These are phyloP conservation scores for Metschnikowia chrysomelidarum DNA, from an alignment of 805 yeast genomes.

Conservation along the genomic window DNA sequence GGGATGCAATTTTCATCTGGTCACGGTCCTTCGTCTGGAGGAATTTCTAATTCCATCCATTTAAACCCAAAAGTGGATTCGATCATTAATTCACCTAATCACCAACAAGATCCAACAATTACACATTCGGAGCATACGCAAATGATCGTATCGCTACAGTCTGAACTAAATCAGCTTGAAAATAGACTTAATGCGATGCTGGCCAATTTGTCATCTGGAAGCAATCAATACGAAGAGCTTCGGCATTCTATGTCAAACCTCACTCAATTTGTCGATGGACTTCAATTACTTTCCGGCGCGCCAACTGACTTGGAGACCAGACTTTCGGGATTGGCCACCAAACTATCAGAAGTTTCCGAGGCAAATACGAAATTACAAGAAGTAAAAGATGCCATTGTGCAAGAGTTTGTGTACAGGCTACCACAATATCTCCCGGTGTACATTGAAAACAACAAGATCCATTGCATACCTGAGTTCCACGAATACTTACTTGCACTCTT, in stretches of 20 bases:
- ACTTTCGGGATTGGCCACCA: slow-evolving; percentile 18
- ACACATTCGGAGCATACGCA: slow-evolving; percentile 19
- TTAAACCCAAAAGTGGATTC: too few species aligned
- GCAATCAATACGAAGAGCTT: slow-evolving; percentile 12
- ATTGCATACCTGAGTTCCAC: slow-evolving; percentile 39
- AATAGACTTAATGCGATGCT: slow-evolving; percentile 12
- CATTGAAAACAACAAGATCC: slow-evolving; percentile 32
- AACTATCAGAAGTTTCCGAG: slow-evolving; percentile 16
- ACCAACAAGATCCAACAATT: too few species aligned
- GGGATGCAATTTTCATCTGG: too few species aligned
- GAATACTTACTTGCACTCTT: slow-evolving; percentile 32
- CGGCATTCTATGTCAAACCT: slow-evolving; percentile 15
- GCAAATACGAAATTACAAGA: slow-evolving; percentile 16
- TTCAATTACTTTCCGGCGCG: slow-evolving; percentile 9
- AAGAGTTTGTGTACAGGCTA: slow-evolving; percentile 21
- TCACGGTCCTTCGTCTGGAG: too few species aligned
- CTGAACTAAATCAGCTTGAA: slow-evolving; percentile 20
- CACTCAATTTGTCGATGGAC: slow-evolving; percentile 12
- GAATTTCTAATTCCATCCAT: too few species aligned
- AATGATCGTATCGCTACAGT: slow-evolving; percentile 13
- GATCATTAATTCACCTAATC: too few species aligned
- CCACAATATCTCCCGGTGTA: slow-evolving; percentile 35
- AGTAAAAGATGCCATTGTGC: slow-evolving; percentile 19
- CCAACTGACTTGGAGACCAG: slow-evolving; percentile 17
- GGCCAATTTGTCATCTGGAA: slow-evolving; percentile 1